Evolutionary conservation across 768 basidiomycete genomes (phyloP), one percentile per base, ranked within the genome.

Genomic region (Macrolepiota fuliginosa): DNA sequence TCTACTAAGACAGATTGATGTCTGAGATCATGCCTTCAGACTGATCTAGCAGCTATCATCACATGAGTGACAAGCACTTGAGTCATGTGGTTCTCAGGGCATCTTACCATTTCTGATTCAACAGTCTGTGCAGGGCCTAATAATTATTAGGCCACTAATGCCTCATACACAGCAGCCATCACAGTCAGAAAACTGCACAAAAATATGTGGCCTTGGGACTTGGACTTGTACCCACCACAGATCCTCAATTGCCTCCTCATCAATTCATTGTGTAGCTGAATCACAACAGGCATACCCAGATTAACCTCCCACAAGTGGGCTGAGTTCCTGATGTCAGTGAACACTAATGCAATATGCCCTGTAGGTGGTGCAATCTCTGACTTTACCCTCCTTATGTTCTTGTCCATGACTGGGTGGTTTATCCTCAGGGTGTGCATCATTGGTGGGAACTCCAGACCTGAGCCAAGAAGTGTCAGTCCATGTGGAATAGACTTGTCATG

Each of bases 181-280:
- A 94, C 84, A 2, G 88, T 92, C 2, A 92, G 91, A 83, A 99
- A 99, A 22, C 96, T 94, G 56, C 95, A 95, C 92, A 99, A 96
- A 80, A 99, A 99, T 0, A 96, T 88, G 69, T 98, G 96, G 29
- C 97, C 97, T 87, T 99, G 97, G 10, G 97, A 98, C 77, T 98
- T 99, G 70, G 98, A 96, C 75, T 98, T 94, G 73, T 98, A 99
- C 1, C 97, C 97, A 32, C 95, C 95, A 68, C 95, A 96, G 46
- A 90, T 80, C 29, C 96, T 86, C 35, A 98, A 78, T 62, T 90
- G 88, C 4, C 96, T 83, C 24, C 97, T 87, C 49, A 98, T 81
- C 22, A 98, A 79, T 54, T 77, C 81, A 71, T 98, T 96, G 76
- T 99, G 97, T 65, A 94, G 74, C 27, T 87, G 85, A 82, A 97